phyloP scores from a whole-genome alignment of 169 alveolate species.

The Plasmodium gallinaceum region DNA sequence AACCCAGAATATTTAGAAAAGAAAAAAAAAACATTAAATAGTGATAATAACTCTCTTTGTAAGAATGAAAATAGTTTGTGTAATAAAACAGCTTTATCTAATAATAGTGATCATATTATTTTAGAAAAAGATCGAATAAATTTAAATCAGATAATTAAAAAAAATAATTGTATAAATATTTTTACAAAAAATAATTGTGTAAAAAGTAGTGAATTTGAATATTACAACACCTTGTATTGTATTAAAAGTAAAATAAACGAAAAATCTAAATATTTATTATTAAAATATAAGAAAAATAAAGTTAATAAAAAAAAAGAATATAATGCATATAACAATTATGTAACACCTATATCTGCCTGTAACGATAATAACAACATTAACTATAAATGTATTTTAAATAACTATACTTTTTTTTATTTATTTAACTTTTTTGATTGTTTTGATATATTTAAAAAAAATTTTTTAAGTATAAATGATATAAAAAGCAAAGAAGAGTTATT shows the following conservation, averaged over 20 bases:
- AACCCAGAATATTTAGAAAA: too few relatives aligned
- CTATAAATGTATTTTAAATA: conserved; percentile 1
- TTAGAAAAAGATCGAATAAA: conserved; percentile 40
- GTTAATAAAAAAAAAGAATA: conserved; percentile 42
- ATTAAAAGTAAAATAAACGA: conserved; percentile 43
- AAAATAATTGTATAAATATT: conserved; percentile 56
- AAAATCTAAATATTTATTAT: conserved; percentile 21
- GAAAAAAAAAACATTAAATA: too few relatives aligned
- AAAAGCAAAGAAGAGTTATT: not conserved
- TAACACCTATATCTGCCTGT: not conserved
- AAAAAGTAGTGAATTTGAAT: conserved; percentile 38
- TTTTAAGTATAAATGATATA: conserved; percentile 37
- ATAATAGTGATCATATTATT: not conserved
- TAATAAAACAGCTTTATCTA: not conserved
- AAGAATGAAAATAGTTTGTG: too few relatives aligned
- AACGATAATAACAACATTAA: not conserved
- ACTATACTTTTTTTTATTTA: conserved; percentile 44
- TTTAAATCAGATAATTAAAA: conserved; percentile 56
- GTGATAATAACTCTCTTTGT: too few relatives aligned
- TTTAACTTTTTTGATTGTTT: conserved; percentile 46
- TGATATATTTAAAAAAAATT: conserved; percentile 43
- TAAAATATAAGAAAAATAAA: conserved; percentile 42
- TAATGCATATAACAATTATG: not conserved
- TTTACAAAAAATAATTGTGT: conserved; percentile 60
- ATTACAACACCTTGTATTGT: conserved; percentile 39